Percentiles rank a stretch among this genome's conserved stretches.
phyloP scores from a whole-genome alignment of 768 basidiomycete genomes.

The Termitomyces sp. region DNA sequence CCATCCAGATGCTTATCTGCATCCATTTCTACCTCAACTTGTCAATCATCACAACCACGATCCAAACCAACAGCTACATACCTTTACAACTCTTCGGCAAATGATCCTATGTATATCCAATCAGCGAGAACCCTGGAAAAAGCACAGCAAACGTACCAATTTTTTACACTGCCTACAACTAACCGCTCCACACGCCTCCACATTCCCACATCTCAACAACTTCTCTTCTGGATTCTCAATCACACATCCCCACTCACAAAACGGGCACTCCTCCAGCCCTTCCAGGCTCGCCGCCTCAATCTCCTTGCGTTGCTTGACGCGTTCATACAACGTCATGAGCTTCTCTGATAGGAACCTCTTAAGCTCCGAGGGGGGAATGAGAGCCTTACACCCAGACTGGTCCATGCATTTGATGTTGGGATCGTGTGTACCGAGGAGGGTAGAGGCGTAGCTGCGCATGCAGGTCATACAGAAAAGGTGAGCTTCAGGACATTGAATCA shows the following conservation, averaged over 20 bases:
- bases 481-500: slow-evolving; percentile 87
- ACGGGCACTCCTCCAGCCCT: slow-evolving; percentile 85
- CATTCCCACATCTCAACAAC: slow-evolving; percentile 53
- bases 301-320: slow-evolving; percentile 75
- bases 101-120: slow-evolving; percentile 54
- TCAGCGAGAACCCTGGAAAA: background rate
- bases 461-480: slow-evolving; percentile 85
- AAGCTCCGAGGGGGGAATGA: slow-evolving; percentile 70
- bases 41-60: background rate
- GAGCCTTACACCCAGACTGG: slow-evolving; percentile 63
- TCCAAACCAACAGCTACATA: slow-evolving; percentile 18
- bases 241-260: slow-evolving; percentile 84
- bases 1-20: slow-evolving; percentile 73
- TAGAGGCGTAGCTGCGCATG: slow-evolving; percentile 64
- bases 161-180: slow-evolving; percentile 82
- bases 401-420: slow-evolving; percentile 78
- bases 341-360: slow-evolving; percentile 62
- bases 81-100: slow-evolving; percentile 80
- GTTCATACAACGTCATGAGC: slow-evolving; percentile 65
- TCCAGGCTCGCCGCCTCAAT: slow-evolving; percentile 76
- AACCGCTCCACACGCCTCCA: slow-evolving; percentile 69
- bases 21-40: slow-evolving; percentile 53
- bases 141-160: slow-evolving; percentile 36
- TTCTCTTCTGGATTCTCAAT: slow-evolving; percentile 66
- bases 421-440: slow-evolving; percentile 60